Base-by-base conservation (phyloP, 441 rosid genomes). In the Gossypium davidsonii region DNA sequence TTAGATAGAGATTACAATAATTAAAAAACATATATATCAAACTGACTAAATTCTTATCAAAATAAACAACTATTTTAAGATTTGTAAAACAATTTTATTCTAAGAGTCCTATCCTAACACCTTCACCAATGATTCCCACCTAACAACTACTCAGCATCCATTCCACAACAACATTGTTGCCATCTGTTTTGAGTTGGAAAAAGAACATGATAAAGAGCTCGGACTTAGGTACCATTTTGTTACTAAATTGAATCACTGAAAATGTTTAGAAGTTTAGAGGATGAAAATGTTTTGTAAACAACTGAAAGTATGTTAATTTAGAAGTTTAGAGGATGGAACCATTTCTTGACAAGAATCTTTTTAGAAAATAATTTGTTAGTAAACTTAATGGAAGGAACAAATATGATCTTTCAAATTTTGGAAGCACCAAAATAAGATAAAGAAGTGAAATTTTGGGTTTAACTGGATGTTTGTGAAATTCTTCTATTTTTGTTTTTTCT, bases 241-340 rank as follows among this genome's bases (percentile, higher is more conserved):
- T 42, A 8, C 69, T 20, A 15, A 42, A 8, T 64, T 64, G 53
- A 42, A 42, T 42, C n/a, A 9, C 46, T 39, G 46, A 9, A 39
- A 39, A 39, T 39, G 46, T 39, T 39, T 39, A 39, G 46, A 39
- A 39, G 12, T 39, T 39, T 39, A 39, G 46, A 39, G 46, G 46
- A 39, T 39, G 69, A 28, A 64, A 64, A 15, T 20, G 52, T 42
- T 64, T 64, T 2, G 62, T 69, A 48, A 17, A 53, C 31, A 53
- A 31, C 44, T 18, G 25, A 31, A 31, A 69, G 31, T 17, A 52
- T 39, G 46, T 39, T 42, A 42, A 21, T 42, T 64, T 37, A 9
- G 67, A 63, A 17, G 8, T 63, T 64, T 64, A 64, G 52, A 42
- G 69, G 69, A 42, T 42, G 53, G 31, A 64, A 42, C 69, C 53